phyloP scores from a whole-genome alignment of 441 rosid genomes.

The Macaranga tanarius region DNA sequence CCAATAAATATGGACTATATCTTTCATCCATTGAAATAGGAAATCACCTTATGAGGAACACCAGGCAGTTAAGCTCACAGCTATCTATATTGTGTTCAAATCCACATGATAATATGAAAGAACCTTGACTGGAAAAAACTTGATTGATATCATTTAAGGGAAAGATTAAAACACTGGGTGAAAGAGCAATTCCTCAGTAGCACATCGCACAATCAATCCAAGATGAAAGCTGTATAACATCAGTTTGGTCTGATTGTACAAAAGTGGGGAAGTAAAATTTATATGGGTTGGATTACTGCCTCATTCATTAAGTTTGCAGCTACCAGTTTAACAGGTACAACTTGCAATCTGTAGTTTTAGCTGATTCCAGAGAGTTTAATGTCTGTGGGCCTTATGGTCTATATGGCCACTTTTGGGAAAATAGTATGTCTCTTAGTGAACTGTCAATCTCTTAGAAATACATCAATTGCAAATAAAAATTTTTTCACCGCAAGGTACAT shows the following conservation, averaged over 20 bases:
- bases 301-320: not conserved
- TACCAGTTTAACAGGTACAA: not conserved
- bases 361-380: not conserved
- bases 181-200: not conserved
- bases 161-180: not conserved
- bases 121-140: not conserved
- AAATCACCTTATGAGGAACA: not conserved
- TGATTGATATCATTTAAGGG: not conserved
- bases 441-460: not conserved
- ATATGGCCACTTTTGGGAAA: not conserved
- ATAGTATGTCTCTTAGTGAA: not conserved
- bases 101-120: not conserved
- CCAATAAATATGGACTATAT: too few species aligned
- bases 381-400: not conserved
- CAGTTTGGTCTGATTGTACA: not conserved
- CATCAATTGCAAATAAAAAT: not conserved
- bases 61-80: not conserved
- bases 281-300: not conserved
- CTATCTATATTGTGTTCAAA: not conserved
- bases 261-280: not conserved
- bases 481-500: conserved; percentile 9
- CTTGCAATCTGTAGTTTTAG: not conserved
- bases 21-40: not conserved
- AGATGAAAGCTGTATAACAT: not conserved
- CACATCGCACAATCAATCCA: not conserved